Evolutionary conservation across 805 yeast genomes (phyloP).

Genomic region (Saturnispora serradocipensis): DNA sequence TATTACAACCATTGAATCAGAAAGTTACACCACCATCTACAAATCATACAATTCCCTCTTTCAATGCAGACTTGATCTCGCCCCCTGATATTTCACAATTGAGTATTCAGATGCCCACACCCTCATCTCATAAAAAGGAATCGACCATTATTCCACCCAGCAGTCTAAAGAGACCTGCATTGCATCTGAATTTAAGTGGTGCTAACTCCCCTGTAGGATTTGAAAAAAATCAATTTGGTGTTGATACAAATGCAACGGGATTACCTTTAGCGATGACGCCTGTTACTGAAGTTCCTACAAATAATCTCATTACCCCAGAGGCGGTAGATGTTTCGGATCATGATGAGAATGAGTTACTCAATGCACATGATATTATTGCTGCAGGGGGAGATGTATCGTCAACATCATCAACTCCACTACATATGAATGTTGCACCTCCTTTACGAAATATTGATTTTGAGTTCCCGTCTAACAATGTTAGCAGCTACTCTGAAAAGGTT

Average conservation of each 20-base stretch:
- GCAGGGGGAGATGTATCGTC: neutral
- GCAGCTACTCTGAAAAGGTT: neutral
- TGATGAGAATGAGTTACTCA: neutral
- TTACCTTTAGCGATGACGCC: conserved; percentile 73
- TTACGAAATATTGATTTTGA: neutral
- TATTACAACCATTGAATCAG: conserved; percentile 48
- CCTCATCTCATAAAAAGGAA: conserved; percentile 33
- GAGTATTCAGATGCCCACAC: conserved; percentile 69
- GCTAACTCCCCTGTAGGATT: neutral
- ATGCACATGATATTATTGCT: neutral
- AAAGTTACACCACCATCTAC: conserved; percentile 18
- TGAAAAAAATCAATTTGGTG: conserved; percentile 31
- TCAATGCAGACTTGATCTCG: conserved; percentile 11
- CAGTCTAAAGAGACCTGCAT: neutral
- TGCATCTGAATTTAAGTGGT: conserved; percentile 6
- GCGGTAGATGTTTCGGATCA: neutral
- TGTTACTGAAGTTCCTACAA: conserved; percentile 44
- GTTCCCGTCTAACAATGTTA: neutral
- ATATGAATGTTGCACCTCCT: neutral
- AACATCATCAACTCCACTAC: neutral
- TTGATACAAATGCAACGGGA: conserved; percentile 54
- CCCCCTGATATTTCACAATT: conserved; percentile 33
- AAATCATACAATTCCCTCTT: conserved; percentile 15
- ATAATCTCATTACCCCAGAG: conserved; percentile 8
- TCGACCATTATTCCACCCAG: conserved; percentile 14